Percentiles rank a stretch among this genome's conserved stretches.
Evolutionary conservation across 495 filamentous ascomycete genomes (phyloP).

Genomic region (Xylaria bambusicola): DNA sequence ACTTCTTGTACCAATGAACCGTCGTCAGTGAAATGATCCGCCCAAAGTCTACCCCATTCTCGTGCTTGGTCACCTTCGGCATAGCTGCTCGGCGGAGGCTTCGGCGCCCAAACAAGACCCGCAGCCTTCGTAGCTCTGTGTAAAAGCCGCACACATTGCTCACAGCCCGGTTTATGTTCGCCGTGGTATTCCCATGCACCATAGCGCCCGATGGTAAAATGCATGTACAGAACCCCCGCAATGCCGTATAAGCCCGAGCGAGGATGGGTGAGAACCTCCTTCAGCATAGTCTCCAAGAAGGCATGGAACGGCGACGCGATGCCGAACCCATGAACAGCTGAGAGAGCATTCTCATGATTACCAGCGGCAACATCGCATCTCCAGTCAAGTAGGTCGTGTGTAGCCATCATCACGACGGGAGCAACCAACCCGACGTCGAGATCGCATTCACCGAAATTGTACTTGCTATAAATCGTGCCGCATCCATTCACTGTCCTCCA

Average conservation of each 20-base stretch:
- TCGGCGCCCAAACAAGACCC: conserved; percentile 18
- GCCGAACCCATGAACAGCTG: conserved; percentile 9
- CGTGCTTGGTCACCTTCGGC: conserved; percentile 5
- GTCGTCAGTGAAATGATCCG: conserved; percentile 7
- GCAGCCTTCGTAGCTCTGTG: conserved; percentile 25
- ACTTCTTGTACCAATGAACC: not conserved
- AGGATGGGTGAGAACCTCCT: conserved; percentile 2
- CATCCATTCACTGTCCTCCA: conserved; percentile 11
- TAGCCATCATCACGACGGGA: conserved; percentile 8
- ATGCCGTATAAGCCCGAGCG: conserved; percentile 11
- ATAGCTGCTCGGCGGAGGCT: conserved; percentile 8
- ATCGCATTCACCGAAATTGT: conserved; percentile 8
- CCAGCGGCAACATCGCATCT: conserved; percentile 10
- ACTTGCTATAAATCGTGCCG: conserved; percentile 16
- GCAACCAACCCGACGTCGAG: conserved; percentile 10
- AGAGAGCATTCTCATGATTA: conserved; percentile 11
- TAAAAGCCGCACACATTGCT: conserved; percentile 2
- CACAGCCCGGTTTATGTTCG: not conserved
- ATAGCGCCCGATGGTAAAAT: conserved; percentile 4
- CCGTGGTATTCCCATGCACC: conserved; percentile 13
- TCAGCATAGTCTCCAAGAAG: conserved; percentile 8
- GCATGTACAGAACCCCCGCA: not conserved
- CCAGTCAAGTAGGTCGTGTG: conserved; percentile 14
- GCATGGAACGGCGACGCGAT: conserved; percentile 12
- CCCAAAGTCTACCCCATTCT: conserved; percentile 10